A percentile compares a stretch with the other conserved stretches of the same genome.
Evolutionary conservation across 176 grass and related monocot genomes (phyloP).

Genomic region (Areca catechu): DNA sequence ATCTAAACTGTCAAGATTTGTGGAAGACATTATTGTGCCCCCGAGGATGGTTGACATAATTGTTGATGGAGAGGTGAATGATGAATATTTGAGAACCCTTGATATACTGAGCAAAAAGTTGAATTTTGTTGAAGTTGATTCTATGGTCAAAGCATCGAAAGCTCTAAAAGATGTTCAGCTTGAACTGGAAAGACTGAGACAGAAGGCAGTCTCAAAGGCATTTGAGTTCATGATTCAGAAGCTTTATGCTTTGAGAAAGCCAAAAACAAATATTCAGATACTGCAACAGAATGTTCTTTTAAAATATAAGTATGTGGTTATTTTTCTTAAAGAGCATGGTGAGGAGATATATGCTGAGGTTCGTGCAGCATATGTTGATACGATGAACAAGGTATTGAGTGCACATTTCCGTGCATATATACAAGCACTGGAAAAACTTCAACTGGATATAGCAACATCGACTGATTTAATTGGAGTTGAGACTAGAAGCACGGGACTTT

Average conservation of each 20-base stretch:
- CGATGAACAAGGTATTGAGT: constrained; percentile 98
- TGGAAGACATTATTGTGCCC: constrained; percentile 92
- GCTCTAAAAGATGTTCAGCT: constrained; percentile 69
- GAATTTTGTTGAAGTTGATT: constrained; percentile 60
- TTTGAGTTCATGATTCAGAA: constrained; percentile 95
- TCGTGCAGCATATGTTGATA: constrained; percentile 88
- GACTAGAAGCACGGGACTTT: constrained; percentile 79
- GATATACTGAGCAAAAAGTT: constrained; percentile 72
- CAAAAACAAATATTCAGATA: constrained; percentile 99
- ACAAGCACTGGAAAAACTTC: constrained; percentile 95
- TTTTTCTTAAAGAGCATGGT: constrained; percentile 93
- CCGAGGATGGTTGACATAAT: constrained; percentile 95
- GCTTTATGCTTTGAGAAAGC: constrained; percentile 97
- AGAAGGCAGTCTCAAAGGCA: constrained; percentile 68
- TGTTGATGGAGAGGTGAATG: constrained; percentile 93
- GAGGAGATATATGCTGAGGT: constrained; percentile 98
- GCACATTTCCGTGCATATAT: constrained; percentile 96
- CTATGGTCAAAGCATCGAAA: constrained; percentile 60
- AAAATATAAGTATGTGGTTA: constrained; percentile 95
- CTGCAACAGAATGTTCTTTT: constrained; percentile 90
- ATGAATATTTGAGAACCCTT: constrained; percentile 51
- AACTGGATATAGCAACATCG: constrained; percentile 91
- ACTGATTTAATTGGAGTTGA: constrained; percentile 93
- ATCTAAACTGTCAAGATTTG: constrained; percentile 84
- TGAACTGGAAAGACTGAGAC: constrained; percentile 63